These are phyloP conservation scores for Emericellopsis terricola DNA, from an alignment of 495 filamentous ascomycete species.

Conservation along the genomic window DNA sequence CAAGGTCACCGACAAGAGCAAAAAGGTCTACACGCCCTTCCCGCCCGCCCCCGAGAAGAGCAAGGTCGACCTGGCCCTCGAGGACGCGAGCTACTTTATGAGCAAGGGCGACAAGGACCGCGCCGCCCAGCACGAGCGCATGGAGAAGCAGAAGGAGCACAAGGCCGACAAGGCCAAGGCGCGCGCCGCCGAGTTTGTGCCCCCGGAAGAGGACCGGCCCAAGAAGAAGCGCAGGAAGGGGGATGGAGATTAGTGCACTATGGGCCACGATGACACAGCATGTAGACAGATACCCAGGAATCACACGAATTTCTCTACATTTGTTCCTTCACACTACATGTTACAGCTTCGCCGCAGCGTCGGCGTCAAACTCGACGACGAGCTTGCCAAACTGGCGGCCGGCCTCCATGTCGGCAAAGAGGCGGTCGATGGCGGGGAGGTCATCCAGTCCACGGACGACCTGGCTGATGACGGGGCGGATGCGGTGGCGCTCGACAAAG, in stretches of 20 bases:
- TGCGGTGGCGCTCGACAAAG: constrained; percentile 45
- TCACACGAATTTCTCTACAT: not conserved
- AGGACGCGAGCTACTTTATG: constrained; percentile 94
- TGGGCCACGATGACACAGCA: not conserved
- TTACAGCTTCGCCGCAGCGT: constrained; percentile 5
- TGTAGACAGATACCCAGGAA: not conserved
- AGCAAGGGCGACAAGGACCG: constrained; percentile 81
- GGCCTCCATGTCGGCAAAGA: constrained; percentile 60
- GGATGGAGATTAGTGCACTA: constrained; percentile 13
- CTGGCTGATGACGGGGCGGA: constrained; percentile 44
- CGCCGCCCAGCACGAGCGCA: constrained; percentile 54
- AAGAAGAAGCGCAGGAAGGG: constrained; percentile 38
- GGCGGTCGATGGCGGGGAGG: constrained; percentile 40
- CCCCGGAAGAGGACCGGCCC: constrained; percentile 55
- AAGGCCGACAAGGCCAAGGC: constrained; percentile 76
- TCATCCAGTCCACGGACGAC: constrained; percentile 47
- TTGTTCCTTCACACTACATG: not conserved
- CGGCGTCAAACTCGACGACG: constrained; percentile 31
- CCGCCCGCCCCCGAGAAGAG: constrained; percentile 46
- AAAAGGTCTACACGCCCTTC: constrained; percentile 86
- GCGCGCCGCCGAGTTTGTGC: constrained; percentile 67
- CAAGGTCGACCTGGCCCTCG: constrained; percentile 96
- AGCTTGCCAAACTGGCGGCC: constrained; percentile 68
- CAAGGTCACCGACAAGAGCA: constrained; percentile 81
- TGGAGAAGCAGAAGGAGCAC: constrained; percentile 69